These are phyloP conservation scores for Xylona heveae DNA, from an alignment of 495 filamentous ascomycete genomes.

Conservation along the genomic window DNA sequence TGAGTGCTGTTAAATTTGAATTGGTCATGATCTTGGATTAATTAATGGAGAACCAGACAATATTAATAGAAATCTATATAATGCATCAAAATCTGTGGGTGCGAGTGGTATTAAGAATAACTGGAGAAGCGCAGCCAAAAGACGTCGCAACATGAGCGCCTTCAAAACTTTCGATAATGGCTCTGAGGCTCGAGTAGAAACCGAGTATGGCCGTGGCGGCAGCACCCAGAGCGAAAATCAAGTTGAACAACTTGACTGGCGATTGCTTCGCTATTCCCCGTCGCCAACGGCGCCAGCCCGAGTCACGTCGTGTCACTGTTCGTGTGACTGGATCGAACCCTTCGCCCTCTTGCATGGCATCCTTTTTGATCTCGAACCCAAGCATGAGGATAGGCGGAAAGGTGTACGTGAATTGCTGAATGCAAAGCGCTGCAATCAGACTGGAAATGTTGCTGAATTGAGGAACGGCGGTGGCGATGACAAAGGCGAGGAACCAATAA, in stretches of 20 bases:
- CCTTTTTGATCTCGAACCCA: not conserved
- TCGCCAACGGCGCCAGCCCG: not conserved
- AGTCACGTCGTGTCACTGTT: not conserved
- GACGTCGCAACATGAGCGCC: not conserved
- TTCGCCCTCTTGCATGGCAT: not conserved
- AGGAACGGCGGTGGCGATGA: not conserved
- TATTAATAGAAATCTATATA: too few species aligned
- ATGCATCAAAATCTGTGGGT: too few species aligned
- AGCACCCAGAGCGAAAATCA: not conserved
- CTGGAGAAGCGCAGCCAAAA: not conserved
- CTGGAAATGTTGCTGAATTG: not conserved
- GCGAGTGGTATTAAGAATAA: too few species aligned
- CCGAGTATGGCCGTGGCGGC: not conserved
- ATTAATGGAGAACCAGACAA: too few species aligned
- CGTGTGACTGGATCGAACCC: not conserved
- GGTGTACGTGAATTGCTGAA: conserved; percentile 1
- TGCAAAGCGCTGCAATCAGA: not conserved
- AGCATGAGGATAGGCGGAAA: conserved; percentile 2
- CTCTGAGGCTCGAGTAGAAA: not conserved
- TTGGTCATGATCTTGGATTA: too few species aligned
- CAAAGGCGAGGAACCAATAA: not conserved
- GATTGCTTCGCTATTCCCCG: not conserved
- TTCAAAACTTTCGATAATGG: not conserved
- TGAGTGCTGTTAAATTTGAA: too few species aligned
- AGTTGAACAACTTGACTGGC: not conserved